These are phyloP conservation scores for Extremus antarcticus DNA, from an alignment of 495 filamentous ascomycete species.

Conservation along the genomic window DNA sequence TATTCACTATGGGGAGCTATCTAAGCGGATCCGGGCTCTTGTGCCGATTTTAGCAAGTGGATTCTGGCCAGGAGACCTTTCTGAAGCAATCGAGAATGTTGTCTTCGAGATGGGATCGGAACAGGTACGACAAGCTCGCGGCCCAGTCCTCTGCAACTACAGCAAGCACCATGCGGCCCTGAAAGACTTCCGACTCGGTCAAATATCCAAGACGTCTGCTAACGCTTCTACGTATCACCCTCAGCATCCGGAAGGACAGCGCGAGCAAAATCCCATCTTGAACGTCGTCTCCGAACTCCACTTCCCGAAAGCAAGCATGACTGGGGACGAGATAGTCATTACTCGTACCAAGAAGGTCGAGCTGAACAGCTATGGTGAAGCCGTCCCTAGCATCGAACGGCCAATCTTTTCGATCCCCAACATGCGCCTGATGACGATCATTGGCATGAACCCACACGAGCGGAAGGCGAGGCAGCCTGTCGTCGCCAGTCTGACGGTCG, in stretches of 20 bases:
- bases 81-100: background rate
- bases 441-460: conserved; percentile 54
- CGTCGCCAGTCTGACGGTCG: background rate
- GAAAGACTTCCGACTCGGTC: too few relatives aligned
- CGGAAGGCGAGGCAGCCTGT: conserved; percentile 43
- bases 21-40: conserved; percentile 36
- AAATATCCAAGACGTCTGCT: too few relatives aligned
- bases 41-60: background rate
- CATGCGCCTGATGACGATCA: conserved; percentile 45
- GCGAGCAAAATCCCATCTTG: background rate
- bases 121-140: too few relatives aligned
- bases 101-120: background rate
- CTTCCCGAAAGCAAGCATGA: conserved; percentile 27
- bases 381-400: background rate
- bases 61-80: background rate
- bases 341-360: conserved; percentile 13
- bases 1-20: conserved; percentile 50
- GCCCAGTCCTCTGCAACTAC: too few relatives aligned
- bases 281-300: background rate
- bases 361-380: background rate
- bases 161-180: too few relatives aligned
- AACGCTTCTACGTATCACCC: too few relatives aligned
- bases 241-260: too few relatives aligned
- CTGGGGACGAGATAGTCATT: conserved; percentile 17
- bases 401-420: conserved; percentile 32